Base-by-base conservation (phyloP, 768 basidiomycete species). In the Albatrellus ellisii region DNA sequence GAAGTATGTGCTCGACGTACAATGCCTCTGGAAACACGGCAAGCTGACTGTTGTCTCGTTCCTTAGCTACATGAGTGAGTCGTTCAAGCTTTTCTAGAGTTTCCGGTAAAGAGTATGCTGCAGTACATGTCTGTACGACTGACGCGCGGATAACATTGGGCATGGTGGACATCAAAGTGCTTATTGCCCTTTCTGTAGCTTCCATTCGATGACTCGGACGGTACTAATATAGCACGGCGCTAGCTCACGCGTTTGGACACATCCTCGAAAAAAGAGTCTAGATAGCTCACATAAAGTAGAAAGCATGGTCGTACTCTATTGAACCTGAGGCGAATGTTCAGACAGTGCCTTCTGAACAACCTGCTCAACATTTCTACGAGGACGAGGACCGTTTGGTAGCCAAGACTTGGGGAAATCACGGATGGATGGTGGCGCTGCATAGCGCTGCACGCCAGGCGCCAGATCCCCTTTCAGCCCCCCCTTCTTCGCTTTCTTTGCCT, bases 401-500 rank as follows among this genome's bases (percentile, higher is more conserved):
- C 50, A 51, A 14, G 50, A 51, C 33, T 49, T 49, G 3, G 50
- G 50, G 24, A 51, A 51, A 28, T 51, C 50, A 29, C 35, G 43
- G 36, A 51, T 49, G 10, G 50, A 51, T 6, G 50, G 50, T 14
- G 48, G 48, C 8, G 47, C 43, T 15, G n/a, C 35, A 20, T 49
- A 43, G 24, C 50, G 48, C 27, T 39, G 42, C 24, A 26, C n/a
- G 17, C 50, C 50, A 22, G 44, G 46, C 21, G 49, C 46, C 28
- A 47, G 36, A 26, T 46, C 48, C 27, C 26, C 46, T 36, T 45
- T 49, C 18, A 48, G 58, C 21, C 80, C 83, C 18, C 81, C 81
- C 54, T 72, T 74, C 57, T 75, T 80, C 36, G 77, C 75, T 61
- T 88, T 90, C 51, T 67, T 66, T 34, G 67, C 65, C 57, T 77